Conservation (phyloP, 305 asterid species). For the Withania somnifera region DNA sequence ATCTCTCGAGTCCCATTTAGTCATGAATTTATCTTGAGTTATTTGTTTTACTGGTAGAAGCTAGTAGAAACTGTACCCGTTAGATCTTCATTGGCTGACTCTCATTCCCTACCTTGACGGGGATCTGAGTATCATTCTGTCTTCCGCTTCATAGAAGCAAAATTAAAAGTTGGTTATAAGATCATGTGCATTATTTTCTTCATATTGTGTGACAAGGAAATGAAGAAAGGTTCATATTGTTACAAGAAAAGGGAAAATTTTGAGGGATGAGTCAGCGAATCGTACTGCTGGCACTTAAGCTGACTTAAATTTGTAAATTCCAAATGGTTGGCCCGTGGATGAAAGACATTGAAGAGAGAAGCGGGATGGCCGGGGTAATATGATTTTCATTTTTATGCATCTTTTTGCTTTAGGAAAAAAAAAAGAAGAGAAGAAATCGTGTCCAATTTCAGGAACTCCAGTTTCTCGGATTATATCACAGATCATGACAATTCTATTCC, state of each 20-base stretch:
- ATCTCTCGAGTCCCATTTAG: not conserved
- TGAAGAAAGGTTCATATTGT: not conserved
- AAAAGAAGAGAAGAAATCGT: not conserved
- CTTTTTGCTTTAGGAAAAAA: not conserved
- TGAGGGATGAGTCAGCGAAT: not conserved
- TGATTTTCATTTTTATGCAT: not conserved
- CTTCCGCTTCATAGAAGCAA: not conserved
- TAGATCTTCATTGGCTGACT: not conserved
- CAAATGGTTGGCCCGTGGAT: not conserved
- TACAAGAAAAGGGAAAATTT: not conserved
- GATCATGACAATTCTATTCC: not conserved
- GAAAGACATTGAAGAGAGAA: conserved; percentile 1
- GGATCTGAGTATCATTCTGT: not conserved
- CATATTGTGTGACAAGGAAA: not conserved
- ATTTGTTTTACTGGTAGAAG: not conserved
- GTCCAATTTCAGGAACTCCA: not conserved
- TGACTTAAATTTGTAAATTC: not conserved
- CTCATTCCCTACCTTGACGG: not conserved
- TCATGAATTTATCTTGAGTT: not conserved
- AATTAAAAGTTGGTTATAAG: not conserved
- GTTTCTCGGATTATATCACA: not conserved
- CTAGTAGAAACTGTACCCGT: not conserved
- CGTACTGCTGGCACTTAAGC: not conserved
- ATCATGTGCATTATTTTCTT: not conserved
- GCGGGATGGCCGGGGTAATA: not conserved